phyloP scores from a whole-genome alignment of 73 alveolate species.

The Paramecium bursaria region DNA sequence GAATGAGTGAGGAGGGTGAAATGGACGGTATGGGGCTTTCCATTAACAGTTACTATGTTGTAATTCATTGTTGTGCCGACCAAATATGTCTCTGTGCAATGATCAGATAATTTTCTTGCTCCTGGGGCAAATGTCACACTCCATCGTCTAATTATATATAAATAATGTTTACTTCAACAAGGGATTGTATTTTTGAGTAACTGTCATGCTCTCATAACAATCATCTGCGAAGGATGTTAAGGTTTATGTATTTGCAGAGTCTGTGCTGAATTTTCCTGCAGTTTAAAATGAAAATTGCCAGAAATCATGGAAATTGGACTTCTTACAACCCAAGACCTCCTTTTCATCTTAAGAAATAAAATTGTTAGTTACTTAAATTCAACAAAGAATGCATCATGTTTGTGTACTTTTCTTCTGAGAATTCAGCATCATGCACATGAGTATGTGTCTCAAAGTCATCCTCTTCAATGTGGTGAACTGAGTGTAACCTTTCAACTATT shows the following conservation, averaged over 20 bases:
- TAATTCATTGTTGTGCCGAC: constrained; percentile 50
- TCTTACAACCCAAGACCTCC: constrained; percentile 2
- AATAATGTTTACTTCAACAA: background rate
- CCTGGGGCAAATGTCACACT: constrained; percentile 35
- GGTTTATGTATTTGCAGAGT: no score
- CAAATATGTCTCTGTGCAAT: constrained; percentile 19
- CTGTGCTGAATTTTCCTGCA: constrained; percentile 6
- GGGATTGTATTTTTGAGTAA: background rate
- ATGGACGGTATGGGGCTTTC: background rate
- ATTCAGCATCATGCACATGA: constrained; percentile 4
- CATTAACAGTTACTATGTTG: constrained; percentile 24
- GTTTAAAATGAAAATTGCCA: constrained; percentile 30
- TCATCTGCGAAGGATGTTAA: constrained; percentile 22
- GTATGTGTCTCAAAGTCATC: no score
- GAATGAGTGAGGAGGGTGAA: background rate
- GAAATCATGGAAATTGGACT: constrained; percentile 19
- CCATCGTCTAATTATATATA: background rate
- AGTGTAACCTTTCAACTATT: no score
- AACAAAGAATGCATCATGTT: constrained; percentile 17
- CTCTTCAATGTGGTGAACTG: no score
- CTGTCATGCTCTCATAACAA: constrained; percentile 1
- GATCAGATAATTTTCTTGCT: background rate
- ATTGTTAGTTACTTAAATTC: background rate
- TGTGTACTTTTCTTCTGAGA: background rate
- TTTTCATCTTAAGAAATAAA: constrained; percentile 19